Evolutionary conservation across 805 yeast genomes (phyloP), one percentile per base, ranked within the genome.

Genomic region (Metschnikowia reukaufii): DNA sequence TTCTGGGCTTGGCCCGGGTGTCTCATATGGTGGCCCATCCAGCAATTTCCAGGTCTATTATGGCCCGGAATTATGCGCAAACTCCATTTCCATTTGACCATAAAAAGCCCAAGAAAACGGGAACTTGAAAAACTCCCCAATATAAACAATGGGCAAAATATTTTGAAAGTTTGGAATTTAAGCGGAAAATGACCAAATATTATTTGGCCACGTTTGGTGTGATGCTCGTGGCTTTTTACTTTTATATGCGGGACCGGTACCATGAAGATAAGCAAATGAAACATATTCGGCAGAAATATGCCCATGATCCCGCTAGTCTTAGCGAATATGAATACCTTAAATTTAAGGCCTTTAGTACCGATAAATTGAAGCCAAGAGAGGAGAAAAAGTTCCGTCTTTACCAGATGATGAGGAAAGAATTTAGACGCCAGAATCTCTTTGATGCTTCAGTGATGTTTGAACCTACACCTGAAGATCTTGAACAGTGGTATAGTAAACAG

Each of bases 281-380:
- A 48, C 58, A 54, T 50, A 78, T 62, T 47, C 66, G 57, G 54
- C 59, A 48, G 63, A 78, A 68, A 58, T 72, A 65, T 59, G 53
- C 54, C 18, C 48, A 40, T 10, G 59, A 65, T 36, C 76, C 75
- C 3, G 63, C 60, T 2, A 55, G 62, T 8, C 66, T 79, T 19
- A 76, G 78, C 38, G 91, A 86, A 56, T 86, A 83, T 61, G 88
- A 87, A 56, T 68, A 65, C 37, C 63, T 86, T 45, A 74, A 85
- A 59, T 65, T 84, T 50, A 82, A 85, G 57, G 83, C 83, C 43
- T 62, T 84, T 32, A 65, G 76, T 40, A 71, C 73, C 5, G 86
- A 84, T 13, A 72, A 73, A 43, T 65, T 85, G 48, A 76, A 89
- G 62, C 81, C 87, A 1, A 74, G 82, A 49, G 94, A 86, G 62